Evolutionary conservation across 2,329 filamentous ascomycete genomes (phyloP).

Genomic region (Phialemoniopsis sp.): DNA sequence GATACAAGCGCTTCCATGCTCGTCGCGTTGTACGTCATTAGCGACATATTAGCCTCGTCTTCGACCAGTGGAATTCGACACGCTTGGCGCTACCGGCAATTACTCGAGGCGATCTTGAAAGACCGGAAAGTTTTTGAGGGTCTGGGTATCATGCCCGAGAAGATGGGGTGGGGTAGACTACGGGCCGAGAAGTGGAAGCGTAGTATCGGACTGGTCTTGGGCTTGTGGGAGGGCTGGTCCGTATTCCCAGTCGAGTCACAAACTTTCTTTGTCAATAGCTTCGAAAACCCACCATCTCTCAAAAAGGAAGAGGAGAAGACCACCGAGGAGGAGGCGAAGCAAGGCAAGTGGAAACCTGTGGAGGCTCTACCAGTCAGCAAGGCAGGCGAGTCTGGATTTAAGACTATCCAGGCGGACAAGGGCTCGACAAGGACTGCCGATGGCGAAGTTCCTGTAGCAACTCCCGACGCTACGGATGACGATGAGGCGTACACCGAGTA

Average conservation of each 20-base stretch:
- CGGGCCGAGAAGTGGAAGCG: slow-evolving; percentile 82
- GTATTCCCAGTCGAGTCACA: slow-evolving; percentile 73
- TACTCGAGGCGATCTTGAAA: slow-evolving; percentile 72
- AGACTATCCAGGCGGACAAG: slow-evolving; percentile 12
- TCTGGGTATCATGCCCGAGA: slow-evolving; percentile 69
- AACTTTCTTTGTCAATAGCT: slow-evolving; percentile 64
- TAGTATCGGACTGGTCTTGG: slow-evolving; percentile 64
- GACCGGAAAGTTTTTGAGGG: slow-evolving; percentile 67
- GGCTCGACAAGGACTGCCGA: slow-evolving; percentile 3
- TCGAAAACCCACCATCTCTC: slow-evolving; percentile 61
- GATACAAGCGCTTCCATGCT: slow-evolving; percentile 73
- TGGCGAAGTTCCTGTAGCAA: not conserved
- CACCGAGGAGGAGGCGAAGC: slow-evolving; percentile 27
- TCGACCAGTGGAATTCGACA: slow-evolving; percentile 76
- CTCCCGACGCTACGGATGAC: slow-evolving; percentile 11
- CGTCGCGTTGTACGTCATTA: slow-evolving; percentile 73
- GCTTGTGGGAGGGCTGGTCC: slow-evolving; percentile 68
- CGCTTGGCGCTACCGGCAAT: slow-evolving; percentile 79
- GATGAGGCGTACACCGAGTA: slow-evolving; percentile 27
- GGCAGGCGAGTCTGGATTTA: slow-evolving; percentile 18
- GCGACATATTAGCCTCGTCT: slow-evolving; percentile 74
- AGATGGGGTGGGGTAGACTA: slow-evolving; percentile 73
- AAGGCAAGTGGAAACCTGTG: slow-evolving; percentile 47
- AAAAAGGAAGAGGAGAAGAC: slow-evolving; percentile 27
- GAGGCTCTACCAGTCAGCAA: slow-evolving; percentile 23